phyloP scores from a whole-genome alignment of 306 rosid species.

The Rubus parviflorus region DNA sequence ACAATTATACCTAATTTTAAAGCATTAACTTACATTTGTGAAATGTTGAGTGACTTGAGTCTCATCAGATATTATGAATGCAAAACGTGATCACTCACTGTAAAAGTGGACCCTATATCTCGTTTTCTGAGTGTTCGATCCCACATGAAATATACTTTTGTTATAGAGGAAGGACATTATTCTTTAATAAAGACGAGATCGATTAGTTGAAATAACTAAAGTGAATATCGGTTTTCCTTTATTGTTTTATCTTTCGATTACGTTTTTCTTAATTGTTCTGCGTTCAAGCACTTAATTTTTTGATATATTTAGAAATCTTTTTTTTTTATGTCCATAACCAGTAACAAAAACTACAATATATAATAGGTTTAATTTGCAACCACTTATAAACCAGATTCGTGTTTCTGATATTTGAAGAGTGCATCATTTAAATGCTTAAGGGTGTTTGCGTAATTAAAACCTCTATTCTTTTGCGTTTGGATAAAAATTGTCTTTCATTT shows the following conservation, averaged over 20 bases:
- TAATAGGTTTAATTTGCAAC: background rate
- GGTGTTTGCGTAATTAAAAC: background rate
- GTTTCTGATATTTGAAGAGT: background rate
- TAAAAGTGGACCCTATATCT: background rate
- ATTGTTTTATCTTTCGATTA: background rate
- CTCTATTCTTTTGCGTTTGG: background rate
- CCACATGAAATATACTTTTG: background rate
- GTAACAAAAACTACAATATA: background rate
- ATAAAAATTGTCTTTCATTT: background rate
- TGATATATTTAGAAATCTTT: background rate
- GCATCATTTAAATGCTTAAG: background rate
- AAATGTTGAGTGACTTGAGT: background rate
- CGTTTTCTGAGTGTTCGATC: background rate
- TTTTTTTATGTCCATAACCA: background rate
- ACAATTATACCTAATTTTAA: no score
- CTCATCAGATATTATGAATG: background rate
- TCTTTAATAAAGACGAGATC: background rate
- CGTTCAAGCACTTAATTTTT: background rate
- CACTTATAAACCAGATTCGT: background rate
- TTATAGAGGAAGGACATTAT: background rate
- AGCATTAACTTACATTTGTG: background rate
- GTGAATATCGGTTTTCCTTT: background rate
- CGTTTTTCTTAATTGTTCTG: background rate
- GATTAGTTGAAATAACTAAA: background rate
- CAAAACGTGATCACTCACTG: background rate